Percentiles rank a stretch among this genome's conserved stretches.
Conservation (phyloP, 495 filamentous ascomycete genomes). For the Terfezia claveryi region DNA sequence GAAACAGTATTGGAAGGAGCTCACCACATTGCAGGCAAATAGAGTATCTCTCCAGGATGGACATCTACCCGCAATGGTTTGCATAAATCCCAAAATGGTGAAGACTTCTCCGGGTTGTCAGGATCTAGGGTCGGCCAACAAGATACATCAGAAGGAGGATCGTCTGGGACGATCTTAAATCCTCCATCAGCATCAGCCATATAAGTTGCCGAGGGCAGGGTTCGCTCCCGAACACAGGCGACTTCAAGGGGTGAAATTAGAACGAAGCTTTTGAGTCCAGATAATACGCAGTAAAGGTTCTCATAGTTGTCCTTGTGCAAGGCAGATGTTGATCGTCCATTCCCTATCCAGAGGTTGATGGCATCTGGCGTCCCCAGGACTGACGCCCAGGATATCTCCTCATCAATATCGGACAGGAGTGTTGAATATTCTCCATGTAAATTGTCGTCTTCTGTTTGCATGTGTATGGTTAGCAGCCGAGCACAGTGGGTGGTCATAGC, state of each 20-base stretch:
- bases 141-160: conserved; percentile 12
- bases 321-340: conserved; percentile 37
- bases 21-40: conserved; percentile 53
- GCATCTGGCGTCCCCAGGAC: conserved; percentile 44
- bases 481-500: neutral
- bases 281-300: conserved; percentile 55
- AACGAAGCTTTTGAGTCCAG: conserved; percentile 46
- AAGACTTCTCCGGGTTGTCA: conserved; percentile 25
- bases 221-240: conserved; percentile 37
- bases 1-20: conserved; percentile 6
- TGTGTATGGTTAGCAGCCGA: neutral
- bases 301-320: conserved; percentile 64
- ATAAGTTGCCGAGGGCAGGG: conserved; percentile 32
- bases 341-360: conserved; percentile 62
- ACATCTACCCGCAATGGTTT: conserved; percentile 38
- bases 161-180: conserved; percentile 20
- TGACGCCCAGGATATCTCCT: conserved; percentile 41
- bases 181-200: conserved; percentile 9
- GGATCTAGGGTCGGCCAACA: conserved; percentile 49
- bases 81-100: conserved; percentile 29
- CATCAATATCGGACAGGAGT: conserved; percentile 33
- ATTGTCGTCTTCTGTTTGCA: conserved; percentile 45
- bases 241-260: conserved; percentile 43
- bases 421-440: conserved; percentile 41
- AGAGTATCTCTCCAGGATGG: conserved; percentile 55